Base-by-base conservation (phyloP, 1,284 basidiomycete species). In the Moesziomyces parantarcticus region DNA sequence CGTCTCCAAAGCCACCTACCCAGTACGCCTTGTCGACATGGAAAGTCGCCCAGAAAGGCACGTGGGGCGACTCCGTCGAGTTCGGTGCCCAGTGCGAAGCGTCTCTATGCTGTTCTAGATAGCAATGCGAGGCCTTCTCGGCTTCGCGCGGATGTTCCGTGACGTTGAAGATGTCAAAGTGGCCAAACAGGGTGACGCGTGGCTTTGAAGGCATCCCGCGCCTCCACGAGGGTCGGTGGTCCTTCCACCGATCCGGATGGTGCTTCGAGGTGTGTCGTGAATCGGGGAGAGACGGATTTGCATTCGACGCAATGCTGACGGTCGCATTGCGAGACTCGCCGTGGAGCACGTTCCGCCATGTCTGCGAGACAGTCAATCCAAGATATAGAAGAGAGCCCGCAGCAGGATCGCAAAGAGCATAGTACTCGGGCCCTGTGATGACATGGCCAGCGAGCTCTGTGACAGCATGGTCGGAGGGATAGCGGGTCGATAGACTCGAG, bases 1-100 rank as follows among this genome's bases (percentile, higher is more conserved):
- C 82, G 52, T 83, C 82, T 9, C 82, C 81, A 32, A 80, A 83
- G 23, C 82, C 82, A 9, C 82, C 82, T 0, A 83, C 76, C 50
- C 74, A 76, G 54, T 82, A 82, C 9, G 78, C 68, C 49, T 59
- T 54, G 34, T 77, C 49, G 23, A 78, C 71, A 22, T 46, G 50
- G 59, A 83, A 79, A 5, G 64, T 66, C 25, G 78, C 75, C 78
- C 78, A 83, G 23, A 76, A 57, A 3, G 80, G 78, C 3, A 66
- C 40, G 50, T 83, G 82, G 4, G 81, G 82, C 10, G 71, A 76
- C 5, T 76, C 70, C 23, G 50, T 58, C 3, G 79, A 56, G 3
- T 76, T 71, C 1, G 78, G 81, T 1, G 66, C 58, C 79, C 80
- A 83, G 39, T 77, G 75, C 18, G 34, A 47, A 0, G 79, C 78